These are phyloP conservation scores for Termitomyces sp. DNA, from an alignment of 768 basidiomycete species.

Conservation along the genomic window DNA sequence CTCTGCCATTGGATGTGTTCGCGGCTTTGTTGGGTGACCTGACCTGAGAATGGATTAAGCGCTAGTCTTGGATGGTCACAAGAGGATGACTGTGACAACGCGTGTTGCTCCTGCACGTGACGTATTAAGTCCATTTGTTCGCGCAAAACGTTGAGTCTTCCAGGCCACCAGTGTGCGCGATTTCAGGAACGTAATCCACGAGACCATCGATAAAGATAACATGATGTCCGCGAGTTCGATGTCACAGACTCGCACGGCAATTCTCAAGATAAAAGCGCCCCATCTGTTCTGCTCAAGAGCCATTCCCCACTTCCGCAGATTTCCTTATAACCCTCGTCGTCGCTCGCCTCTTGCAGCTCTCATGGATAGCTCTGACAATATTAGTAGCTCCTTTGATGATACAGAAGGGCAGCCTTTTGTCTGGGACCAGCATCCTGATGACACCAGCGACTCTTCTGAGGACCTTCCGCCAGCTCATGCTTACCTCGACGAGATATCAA, in stretches of 20 bases:
- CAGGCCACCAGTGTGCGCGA: background rate
- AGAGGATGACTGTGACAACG: background rate
- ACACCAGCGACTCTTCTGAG: background rate
- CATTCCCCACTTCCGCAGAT: background rate
- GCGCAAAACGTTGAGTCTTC: background rate
- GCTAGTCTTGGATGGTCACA: too few species aligned
- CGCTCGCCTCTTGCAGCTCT: slow-evolving; percentile 3
- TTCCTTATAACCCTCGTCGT: background rate
- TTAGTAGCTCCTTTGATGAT: background rate
- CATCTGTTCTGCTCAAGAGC: slow-evolving; percentile 1
- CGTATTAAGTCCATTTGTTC: background rate
- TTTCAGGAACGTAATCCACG: background rate
- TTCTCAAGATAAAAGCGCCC: slow-evolving; percentile 1
- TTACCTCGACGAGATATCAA: background rate
- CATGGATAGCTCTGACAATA: background rate
- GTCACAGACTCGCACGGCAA: background rate
- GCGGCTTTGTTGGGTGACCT: too few species aligned
- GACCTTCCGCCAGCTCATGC: background rate
- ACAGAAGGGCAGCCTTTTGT: background rate
- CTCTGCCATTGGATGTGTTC: too few species aligned
- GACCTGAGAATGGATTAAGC: too few species aligned
- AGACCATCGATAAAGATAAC: slow-evolving; percentile 2
- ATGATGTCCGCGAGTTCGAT: slow-evolving; percentile 1
- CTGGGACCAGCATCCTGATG: background rate
- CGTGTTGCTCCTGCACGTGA: background rate